Evolutionary conservation across 2,329 filamentous ascomycete genomes (phyloP), one percentile per base, ranked within the genome.

Genomic region (Scytalidium sp.): DNA sequence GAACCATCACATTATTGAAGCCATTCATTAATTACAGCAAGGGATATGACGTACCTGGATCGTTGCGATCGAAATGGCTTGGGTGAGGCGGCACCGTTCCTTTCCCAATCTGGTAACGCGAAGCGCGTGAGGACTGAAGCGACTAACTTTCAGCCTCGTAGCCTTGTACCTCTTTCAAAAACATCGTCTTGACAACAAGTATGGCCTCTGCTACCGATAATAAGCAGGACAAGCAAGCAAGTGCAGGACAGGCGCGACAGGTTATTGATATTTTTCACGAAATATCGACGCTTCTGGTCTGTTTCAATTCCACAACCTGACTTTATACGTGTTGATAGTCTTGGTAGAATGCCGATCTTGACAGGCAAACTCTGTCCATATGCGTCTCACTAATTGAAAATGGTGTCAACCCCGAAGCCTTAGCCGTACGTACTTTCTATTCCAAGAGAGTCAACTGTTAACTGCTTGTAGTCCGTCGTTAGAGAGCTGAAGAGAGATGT

Each of bases 331-430:
- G 43, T 55, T 48, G 13, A 50, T 47, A 19, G 8, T 9, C 36
- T 19, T 17, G 17, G 15, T 52, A 97, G 93, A 97, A 97, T 72
- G 96, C 93, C 54, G 83, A 96, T 56, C 84, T 99, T 42, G 92
- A 97, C 69, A 85, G 93, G 25, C 87, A 91, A 47, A 91, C 92
- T 19, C 77, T 99, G 17, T 96, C 92, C 3, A 89, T 97, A 55
- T 99, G 94, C 70, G 93, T 97, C 52, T 96, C 91, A 47, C 81
- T 99, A 69, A 95, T 99, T 60, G 94, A 99, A 71, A 96, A 96
- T 64, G 94, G 94, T 13, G 90, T 97, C 23, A 96, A 96, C 65
- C 94, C 94, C 0, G 93, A 97, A 67, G 94, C 93, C 1, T 75
- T 99, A 25, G 92, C 93, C 20, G 94, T 97, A 79, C 64, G 90